Evolutionary conservation across 2,329 filamentous ascomycete genomes (phyloP), one percentile per base, ranked within the genome.

Genomic region (Claviceps fusiformis): DNA sequence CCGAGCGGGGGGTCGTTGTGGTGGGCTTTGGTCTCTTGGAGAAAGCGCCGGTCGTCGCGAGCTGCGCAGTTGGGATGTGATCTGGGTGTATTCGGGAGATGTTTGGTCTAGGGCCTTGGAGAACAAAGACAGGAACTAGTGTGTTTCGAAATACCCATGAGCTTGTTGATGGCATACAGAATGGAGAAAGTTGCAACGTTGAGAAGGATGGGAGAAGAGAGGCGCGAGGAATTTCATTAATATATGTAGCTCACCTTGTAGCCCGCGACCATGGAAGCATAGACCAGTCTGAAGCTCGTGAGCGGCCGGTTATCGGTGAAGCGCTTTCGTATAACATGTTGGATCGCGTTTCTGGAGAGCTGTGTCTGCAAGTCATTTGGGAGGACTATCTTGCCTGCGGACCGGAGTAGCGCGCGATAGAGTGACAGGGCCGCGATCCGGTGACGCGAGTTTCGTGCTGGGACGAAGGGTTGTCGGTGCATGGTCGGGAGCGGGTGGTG

Each of bases 361-460:
- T 7, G 3, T 2, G 6, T 37, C 63, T 37, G 59, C 4, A 64
- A 52, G 50, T 79, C 71, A 63, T 72, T 62, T 1, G 79, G 75
- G 1, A 87, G 69, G 1, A 76, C 70, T 39, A 86, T 69, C 45
- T 68, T 71, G 35, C 71, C 67, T 56, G 75, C 81, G 68, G 81
- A 77, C 58, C 75, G 75, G 53, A 89, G 70, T 55, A 92, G 79
- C 41, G 85, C 82, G 59, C 84, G 79, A 70, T 85, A 91, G 51
- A 92, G 80, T 52, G 86, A 84, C 59, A 87, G 76, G 64, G 81
- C 78, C 63, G 79, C 79, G 62, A 63, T 65, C 58, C 79, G 74
- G 64, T 82, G 79, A 58, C 76, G 75, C 62, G 75, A 74, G 58
- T 72, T 73, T 56, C 71, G 72, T 57, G 74, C 73, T 37, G 79